Evolutionary conservation across 2,329 filamentous ascomycete species (phyloP), one percentile per base, ranked within the genome.

Genomic region (Sordariomycetes sp.): DNA sequence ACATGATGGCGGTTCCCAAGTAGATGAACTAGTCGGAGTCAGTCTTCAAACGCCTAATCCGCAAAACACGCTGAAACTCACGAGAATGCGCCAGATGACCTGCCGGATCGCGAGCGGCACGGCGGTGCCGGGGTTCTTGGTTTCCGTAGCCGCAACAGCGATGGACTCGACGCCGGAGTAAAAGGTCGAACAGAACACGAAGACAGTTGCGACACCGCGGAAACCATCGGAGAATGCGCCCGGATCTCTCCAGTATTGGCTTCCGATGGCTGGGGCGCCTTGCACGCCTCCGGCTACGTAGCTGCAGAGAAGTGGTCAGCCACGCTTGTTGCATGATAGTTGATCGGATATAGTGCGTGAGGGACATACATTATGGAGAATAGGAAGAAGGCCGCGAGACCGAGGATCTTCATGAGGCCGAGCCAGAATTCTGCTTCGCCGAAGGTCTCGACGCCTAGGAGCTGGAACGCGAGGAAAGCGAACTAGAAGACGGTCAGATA

Each of bases 381-480:
- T 61, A 90, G 73, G 67, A 88, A 87, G 68, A 86, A 89, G 1
- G 85, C 85, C 1, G 86, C 71, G 1, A 90, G 72, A 1, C 85
- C 85, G 2, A 84, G 66, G 5, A 90, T 77, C 65, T 91, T 91
- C 65, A 90, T 70, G 17, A 86, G 76, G 0, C 86, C 84, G 58
- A 90, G 79, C 85, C 86, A 90, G 65, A 90, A 90, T 65, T 92
- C 88, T 10, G 86, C 82, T 65, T 91, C 87, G 15, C 87, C 87
- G 65, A 90, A 91, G 3, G 84, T 81, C 62, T 84, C 81, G 1
- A 90, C 84, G 1, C 86, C 86, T 1, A 90, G 72, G 36, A 90
- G 75, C 64, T 90, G 87, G 59, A 90, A 82, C 0, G 71, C 75
- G 1, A 85, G 74, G 61, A 90, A 87, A 0, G 82, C 70, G n/a